phyloP scores from a whole-genome alignment of 2,329 filamentous ascomycete genomes.

The Phyllosticta citrichinensis region DNA sequence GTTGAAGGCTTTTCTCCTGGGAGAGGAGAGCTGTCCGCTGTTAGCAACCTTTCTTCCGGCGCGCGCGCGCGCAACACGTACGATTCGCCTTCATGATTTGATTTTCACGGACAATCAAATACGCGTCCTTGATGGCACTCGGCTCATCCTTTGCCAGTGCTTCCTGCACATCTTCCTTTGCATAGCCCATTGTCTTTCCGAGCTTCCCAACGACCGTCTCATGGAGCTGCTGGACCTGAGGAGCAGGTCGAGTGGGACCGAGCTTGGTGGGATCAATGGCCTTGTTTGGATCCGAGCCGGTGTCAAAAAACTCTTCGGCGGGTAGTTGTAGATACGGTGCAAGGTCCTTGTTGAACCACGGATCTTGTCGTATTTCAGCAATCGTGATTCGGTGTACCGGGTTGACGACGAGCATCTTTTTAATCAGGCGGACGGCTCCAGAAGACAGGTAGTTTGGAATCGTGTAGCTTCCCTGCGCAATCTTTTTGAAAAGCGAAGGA shows the following conservation, averaged over 20 bases:
- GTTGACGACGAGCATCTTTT: conserved; percentile 90
- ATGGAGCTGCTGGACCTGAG: conserved; percentile 81
- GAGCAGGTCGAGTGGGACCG: conserved; percentile 59
- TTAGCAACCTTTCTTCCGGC: neutral
- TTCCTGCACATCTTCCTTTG: conserved; percentile 88
- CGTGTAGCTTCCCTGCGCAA: conserved; percentile 85
- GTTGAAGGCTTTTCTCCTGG: conserved; percentile 39
- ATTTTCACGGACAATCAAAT: conserved; percentile 95
- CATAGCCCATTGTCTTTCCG: conserved; percentile 96
- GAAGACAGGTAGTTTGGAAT: conserved; percentile 84
- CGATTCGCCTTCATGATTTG: conserved; percentile 93
- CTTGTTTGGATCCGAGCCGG: conserved; percentile 86
- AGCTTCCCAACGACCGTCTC: conserved; percentile 90
- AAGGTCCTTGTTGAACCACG: conserved; percentile 86
- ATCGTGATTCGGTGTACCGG: conserved; percentile 91
- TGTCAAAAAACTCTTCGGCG: conserved; percentile 84
- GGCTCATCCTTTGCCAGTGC: conserved; percentile 85
- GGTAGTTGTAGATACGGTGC: conserved; percentile 79
- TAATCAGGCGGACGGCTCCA: conserved; percentile 73
- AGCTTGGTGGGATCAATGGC: conserved; percentile 77
- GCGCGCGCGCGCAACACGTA: conserved; percentile 42
- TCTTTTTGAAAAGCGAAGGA: conserved; percentile 94
- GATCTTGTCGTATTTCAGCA: conserved; percentile 81
- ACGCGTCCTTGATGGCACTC: conserved; percentile 97
- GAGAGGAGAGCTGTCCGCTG: conserved; percentile 42